Evolutionary conservation across 2,329 filamentous ascomycete genomes (phyloP).

Genomic region (Rhynchosporium agropyri): DNA sequence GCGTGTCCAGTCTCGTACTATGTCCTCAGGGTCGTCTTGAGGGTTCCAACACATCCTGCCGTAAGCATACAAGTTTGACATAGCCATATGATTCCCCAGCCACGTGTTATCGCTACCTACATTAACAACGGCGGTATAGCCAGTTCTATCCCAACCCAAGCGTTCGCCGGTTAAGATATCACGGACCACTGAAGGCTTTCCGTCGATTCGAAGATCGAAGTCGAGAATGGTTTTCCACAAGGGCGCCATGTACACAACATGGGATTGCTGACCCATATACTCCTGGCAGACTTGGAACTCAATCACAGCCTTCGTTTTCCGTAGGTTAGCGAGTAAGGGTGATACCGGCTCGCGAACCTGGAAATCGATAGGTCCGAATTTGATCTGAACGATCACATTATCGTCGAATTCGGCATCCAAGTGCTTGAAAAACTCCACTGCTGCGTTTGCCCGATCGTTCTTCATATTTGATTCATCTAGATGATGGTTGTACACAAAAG

Average conservation of each 20-base stretch:
- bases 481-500: slow-evolving; percentile 67
- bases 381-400: slow-evolving; percentile 73
- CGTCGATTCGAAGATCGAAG: slow-evolving; percentile 66
- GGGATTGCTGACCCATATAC: slow-evolving; percentile 71
- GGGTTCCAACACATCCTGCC: slow-evolving; percentile 69
- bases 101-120: slow-evolving; percentile 68
- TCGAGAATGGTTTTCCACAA: slow-evolving; percentile 70
- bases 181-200: slow-evolving; percentile 56
- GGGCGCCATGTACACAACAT: slow-evolving; percentile 68
- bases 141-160: slow-evolving; percentile 60
- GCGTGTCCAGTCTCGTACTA: slow-evolving; percentile 68
- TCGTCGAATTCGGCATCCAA: slow-evolving; percentile 68
- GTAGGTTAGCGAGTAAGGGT: slow-evolving; percentile 61
- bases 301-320: slow-evolving; percentile 53
- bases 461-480: slow-evolving; percentile 63
- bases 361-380: slow-evolving; percentile 75
- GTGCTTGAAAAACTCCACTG: slow-evolving; percentile 66
- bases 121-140: slow-evolving; percentile 68
- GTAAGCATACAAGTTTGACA: slow-evolving; percentile 73
- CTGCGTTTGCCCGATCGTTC: slow-evolving; percentile 69
- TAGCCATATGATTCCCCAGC: slow-evolving; percentile 69
- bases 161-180: slow-evolving; percentile 63
- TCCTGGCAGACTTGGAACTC: slow-evolving; percentile 71
- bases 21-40: slow-evolving; percentile 47
- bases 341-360: slow-evolving; percentile 69